These are phyloP conservation scores for Talaromyces adpressus DNA, from an alignment of 495 filamentous ascomycete species.

Conservation along the genomic window DNA sequence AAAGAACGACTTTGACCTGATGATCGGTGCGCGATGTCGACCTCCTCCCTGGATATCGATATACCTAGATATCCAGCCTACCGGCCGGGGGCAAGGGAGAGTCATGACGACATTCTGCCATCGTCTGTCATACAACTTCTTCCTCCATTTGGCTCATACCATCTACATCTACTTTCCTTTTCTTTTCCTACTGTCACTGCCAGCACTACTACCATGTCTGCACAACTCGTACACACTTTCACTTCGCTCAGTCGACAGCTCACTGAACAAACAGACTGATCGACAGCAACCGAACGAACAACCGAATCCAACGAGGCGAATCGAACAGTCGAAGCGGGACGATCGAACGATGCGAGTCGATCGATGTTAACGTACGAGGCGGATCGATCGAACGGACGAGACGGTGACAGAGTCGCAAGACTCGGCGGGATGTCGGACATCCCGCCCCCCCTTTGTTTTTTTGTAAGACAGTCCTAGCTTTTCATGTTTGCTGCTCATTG, in stretches of 20 bases:
- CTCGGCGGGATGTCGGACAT: background rate
- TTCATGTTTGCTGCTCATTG: background rate
- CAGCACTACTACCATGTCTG: background rate
- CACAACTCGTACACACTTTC: background rate
- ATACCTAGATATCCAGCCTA: background rate
- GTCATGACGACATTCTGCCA: background rate
- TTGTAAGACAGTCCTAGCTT: background rate
- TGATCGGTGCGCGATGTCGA: background rate
- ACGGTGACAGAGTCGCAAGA: background rate
- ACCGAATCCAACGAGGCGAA: background rate
- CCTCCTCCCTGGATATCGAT: background rate
- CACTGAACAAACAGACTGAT: background rate
- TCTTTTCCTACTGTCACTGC: background rate
- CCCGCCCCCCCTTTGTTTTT: slow-evolving; percentile 1
- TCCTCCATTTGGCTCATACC: background rate
- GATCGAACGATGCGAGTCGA: background rate
- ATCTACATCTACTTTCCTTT: background rate
- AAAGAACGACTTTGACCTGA: background rate
- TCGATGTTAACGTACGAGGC: background rate
- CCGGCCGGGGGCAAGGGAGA: background rate
- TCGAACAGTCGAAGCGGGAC: too few relatives aligned
- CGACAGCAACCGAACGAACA: background rate
- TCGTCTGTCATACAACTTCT: background rate
- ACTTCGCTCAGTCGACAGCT: background rate
- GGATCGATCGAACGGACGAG: background rate